Base-by-base conservation (phyloP, 2,329 filamentous ascomycete species). In the Aphanocladium album region DNA sequence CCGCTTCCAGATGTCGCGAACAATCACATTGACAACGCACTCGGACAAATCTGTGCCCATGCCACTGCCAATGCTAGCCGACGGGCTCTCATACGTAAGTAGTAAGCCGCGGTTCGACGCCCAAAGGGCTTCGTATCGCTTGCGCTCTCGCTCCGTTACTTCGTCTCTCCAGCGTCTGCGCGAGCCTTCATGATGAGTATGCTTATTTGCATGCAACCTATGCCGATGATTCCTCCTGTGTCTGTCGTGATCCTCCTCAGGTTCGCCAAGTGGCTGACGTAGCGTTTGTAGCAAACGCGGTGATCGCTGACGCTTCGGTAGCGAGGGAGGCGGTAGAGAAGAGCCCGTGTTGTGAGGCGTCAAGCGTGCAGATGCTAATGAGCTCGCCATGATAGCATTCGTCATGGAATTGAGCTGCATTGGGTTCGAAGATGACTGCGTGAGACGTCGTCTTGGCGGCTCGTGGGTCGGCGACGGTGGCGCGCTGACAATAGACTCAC, bases 111-210 rank as follows among this genome's bases (percentile, higher is more conserved):
- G 84, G 67, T 95, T 95, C 46, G 89, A 90, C 1, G 90, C 90
- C 89, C 90, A 95, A 1, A 95, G 83, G 2, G 89, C 90, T 72
- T 93, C 90, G 72, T 95, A 95, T 1, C 90, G 82, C 68, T 89
- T 89, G n/a, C 89, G 79, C 69, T 95, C 89, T 5, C 84, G 79
- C 52, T 84, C 81, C 0, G 88, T 90, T 46, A 95, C 83, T 63
- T 85, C 80, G 65, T 93, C 89, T 46, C 89, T 83, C 90, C 90
- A 95, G 7, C 89, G 83, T 68, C 85, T 87, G 19, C 90, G 83
- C 4, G 88, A 82, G 0, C 88, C 90, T 70, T 93, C 90, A 67
- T 90, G 86, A 68, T 95, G 90, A 1, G 86, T 83, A 70, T 93
- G 89, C 62, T 89, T 87, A 46, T 74, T 74, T 11, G 71, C 71